Percentiles rank a stretch among this genome's conserved stretches.
Conservation (phyloP, 495 filamentous ascomycete species). For the Penicillium salamii region DNA sequence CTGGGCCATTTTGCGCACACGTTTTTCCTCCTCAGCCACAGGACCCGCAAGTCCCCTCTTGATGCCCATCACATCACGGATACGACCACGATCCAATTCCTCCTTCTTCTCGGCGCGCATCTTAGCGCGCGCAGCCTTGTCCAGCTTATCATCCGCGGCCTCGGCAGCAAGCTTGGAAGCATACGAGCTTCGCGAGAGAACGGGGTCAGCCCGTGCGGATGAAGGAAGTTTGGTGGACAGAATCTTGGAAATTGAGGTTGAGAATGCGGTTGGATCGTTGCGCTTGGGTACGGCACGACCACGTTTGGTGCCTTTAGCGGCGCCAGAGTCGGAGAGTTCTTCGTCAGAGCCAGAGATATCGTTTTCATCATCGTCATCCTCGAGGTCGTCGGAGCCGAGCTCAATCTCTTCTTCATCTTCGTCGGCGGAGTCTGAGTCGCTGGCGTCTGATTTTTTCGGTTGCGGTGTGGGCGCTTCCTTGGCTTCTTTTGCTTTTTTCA, state of each 20-base stretch:
- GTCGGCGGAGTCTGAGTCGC: conserved; percentile 26
- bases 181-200: conserved; percentile 72
- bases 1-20: conserved; percentile 80
- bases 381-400: conserved; percentile 33
- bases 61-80: conserved; percentile 76
- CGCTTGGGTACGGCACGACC: conserved; percentile 55
- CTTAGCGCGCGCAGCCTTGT: conserved; percentile 72
- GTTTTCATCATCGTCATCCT: conserved; percentile 32
- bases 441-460: conserved; percentile 13
- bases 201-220: conserved; percentile 77
- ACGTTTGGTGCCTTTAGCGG: conserved; percentile 20
- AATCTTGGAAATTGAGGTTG: conserved; percentile 88
- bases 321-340: conserved; percentile 19
- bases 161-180: conserved; percentile 65
- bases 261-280: conserved; percentile 87
- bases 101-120: conserved; percentile 77
- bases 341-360: conserved; percentile 24
- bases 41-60: conserved; percentile 43
- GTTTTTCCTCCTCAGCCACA: conserved; percentile 74
- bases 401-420: conserved; percentile 35
- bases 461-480: conserved; percentile 14
- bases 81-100: conserved; percentile 80
- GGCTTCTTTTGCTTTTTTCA: conserved; percentile 25
- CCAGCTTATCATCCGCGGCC: conserved; percentile 70
- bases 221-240: conserved; percentile 80